phyloP scores from a whole-genome alignment of 768 basidiomycete species.

The Leucosporidium creatinivorum region DNA sequence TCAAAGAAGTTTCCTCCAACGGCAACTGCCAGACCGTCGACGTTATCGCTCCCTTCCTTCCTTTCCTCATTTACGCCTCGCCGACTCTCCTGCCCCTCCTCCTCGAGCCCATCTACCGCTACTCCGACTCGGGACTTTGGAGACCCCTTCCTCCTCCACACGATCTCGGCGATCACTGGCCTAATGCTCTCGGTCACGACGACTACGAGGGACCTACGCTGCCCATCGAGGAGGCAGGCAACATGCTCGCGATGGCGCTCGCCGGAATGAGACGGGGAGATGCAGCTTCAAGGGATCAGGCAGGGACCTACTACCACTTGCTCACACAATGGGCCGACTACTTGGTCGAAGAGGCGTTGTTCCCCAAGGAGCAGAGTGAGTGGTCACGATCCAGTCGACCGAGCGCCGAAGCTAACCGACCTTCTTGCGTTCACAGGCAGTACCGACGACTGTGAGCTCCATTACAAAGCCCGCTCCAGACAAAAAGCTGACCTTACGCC shows the following conservation, averaged over 20 bases:
- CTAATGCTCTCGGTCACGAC: conserved; percentile 21
- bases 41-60: conserved; percentile 24
- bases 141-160: conserved; percentile 18
- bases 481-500: too few relatives aligned
- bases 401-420: not conserved
- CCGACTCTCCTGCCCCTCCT: conserved; percentile 24
- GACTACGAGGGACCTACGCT: conserved; percentile 16
- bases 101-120: conserved; percentile 24
- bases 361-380: conserved; percentile 18
- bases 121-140: conserved; percentile 21
- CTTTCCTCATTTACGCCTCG: conserved; percentile 30
- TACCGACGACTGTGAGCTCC: conserved; percentile 21
- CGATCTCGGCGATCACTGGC: conserved; percentile 32
- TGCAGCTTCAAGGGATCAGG: conserved; percentile 1
- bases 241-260: conserved; percentile 20
- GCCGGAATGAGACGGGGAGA: conserved; percentile 14
- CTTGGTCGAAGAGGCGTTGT: conserved; percentile 16
- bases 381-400: not conserved
- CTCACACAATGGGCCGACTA: conserved; percentile 20
- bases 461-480: too few relatives aligned
- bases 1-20: conserved; percentile 32
- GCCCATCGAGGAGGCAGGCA: conserved; percentile 30
- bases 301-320: conserved; percentile 8
- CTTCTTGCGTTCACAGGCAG: not conserved
- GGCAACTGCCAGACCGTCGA: conserved; percentile 27